phyloP scores from a whole-genome alignment of 139 green algal genomes.

The Deuterostichococcus epilithicus region DNA sequence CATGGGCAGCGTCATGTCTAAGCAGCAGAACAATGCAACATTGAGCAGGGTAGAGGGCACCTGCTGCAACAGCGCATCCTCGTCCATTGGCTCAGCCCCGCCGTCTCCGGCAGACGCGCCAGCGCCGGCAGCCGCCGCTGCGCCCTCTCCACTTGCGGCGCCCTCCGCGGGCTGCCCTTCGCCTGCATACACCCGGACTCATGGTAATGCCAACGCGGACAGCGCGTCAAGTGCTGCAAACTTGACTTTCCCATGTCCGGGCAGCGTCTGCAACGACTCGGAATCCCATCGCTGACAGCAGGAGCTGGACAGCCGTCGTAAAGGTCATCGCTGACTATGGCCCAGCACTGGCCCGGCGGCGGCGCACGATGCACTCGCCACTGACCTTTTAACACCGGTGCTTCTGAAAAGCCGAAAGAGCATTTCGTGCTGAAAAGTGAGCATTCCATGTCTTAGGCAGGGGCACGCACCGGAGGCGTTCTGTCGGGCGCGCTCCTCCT shows the following conservation, averaged over 20 bases:
- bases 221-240: too few relatives aligned
- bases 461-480: conserved; percentile 45
- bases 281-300: too few relatives aligned
- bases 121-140: conserved; percentile 2
- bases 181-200: not conserved
- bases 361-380: too few relatives aligned
- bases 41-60: too few relatives aligned
- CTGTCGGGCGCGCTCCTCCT: conserved; percentile 94
- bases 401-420: conserved; percentile 25
- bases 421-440: conserved; percentile 1
- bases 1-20: too few relatives aligned
- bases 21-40: too few relatives aligned
- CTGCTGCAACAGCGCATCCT: conserved; percentile 73
- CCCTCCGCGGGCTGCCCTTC: conserved; percentile 1
- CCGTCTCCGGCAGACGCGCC: conserved; percentile 8
- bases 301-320: too few relatives aligned
- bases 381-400: too few relatives aligned
- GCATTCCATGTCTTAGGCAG: not conserved
- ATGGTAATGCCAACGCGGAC: too few relatives aligned
- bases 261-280: conserved; percentile 5
- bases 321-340: too few relatives aligned
- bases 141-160: conserved; percentile 27
- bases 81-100: conserved; percentile 63
- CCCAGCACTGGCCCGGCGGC: too few relatives aligned
- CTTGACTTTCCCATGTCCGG: conserved; percentile 1